Evolutionary conservation across 2,329 filamentous ascomycete genomes (phyloP), one percentile per base, ranked within the genome.

Genomic region (Chaetomiaceae sp.): DNA sequence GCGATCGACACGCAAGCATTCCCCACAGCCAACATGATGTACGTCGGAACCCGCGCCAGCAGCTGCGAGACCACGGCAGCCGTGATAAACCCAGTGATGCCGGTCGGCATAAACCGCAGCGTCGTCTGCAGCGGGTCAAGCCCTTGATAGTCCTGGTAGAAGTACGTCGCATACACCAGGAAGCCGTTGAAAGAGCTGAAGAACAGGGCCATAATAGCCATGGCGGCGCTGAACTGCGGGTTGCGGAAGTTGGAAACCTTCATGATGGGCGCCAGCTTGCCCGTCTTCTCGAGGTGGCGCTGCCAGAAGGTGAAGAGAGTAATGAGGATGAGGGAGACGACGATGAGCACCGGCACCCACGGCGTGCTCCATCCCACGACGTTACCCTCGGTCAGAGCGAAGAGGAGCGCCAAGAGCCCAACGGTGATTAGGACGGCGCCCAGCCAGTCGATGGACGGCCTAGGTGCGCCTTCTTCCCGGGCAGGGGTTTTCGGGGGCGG

Each of bases 121-220:
- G 84, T 87, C 0, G 85, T 88, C 58, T 87, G 78, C n/a, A 88
- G 71, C 0, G 83, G 73, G 0, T 74, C 76, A 1, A 83, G 73
- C 0, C 76, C 79, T 61, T 85, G 83, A 64, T 80, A 88, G 58
- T 84, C 78, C 66, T 89, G 85, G 68, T 81, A 88, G 68, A 81
- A 87, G 67, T 85, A 88, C 4, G 85, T 89, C 1, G 83, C 79
- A 61, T 79, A 87, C 56, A 88, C 74, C 36, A 87, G 69, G 60
- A 78, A 87, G 65, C 84, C 84, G 69, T 85, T 87, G 70, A 88
- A 89, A 2, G 76, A 73, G 17, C 79, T 77, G 62, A 85, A 88
- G 70, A 87, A 88, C 1, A 88, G 66, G 0, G 74, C 74, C 78
- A 87, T 86, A 60, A 85, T 81, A 29, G 78, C 64, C 72, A 88